A percentile compares a stretch with the other conserved stretches of the same genome.
These are phyloP conservation scores for Talaromyces verruculosus DNA, from an alignment of 2,329 filamentous ascomycete genomes.

Conservation along the genomic window DNA sequence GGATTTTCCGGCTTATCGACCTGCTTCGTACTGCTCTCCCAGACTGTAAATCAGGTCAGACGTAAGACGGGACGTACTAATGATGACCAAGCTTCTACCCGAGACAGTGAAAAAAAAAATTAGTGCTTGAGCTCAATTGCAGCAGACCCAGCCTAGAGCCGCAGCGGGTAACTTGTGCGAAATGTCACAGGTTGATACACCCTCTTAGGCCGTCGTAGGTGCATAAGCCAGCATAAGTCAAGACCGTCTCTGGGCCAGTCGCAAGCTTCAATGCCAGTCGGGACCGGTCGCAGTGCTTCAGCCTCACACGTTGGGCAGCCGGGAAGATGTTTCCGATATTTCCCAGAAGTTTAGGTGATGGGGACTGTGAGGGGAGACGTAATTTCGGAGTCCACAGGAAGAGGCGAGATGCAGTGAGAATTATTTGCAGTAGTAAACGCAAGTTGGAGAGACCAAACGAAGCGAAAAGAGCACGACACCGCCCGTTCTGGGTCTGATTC, in stretches of 20 bases:
- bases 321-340: background rate
- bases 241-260: constrained; percentile 20
- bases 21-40: no score
- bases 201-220: constrained; percentile 25
- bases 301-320: constrained; percentile 44
- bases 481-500: background rate
- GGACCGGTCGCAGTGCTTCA: constrained; percentile 28
- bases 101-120: background rate
- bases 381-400: background rate
- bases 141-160: constrained; percentile 24
- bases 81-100: background rate
- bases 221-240: constrained; percentile 19
- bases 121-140: constrained; percentile 12
- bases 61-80: background rate
- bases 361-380: background rate
- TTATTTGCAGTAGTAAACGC: background rate
- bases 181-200: constrained; percentile 23
- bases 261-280: constrained; percentile 17
- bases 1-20: constrained; percentile 2
- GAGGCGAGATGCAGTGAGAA: background rate
- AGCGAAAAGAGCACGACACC: background rate
- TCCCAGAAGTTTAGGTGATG: background rate
- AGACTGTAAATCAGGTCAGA: no score
- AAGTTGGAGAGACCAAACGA: background rate
- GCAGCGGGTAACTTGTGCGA: constrained; percentile 19